A percentile compares a stretch with the other conserved stretches of the same genome.
These are phyloP conservation scores for Otatea glauca DNA, from an alignment of 176 grass and related monocot genomes.

Conservation along the genomic window DNA sequence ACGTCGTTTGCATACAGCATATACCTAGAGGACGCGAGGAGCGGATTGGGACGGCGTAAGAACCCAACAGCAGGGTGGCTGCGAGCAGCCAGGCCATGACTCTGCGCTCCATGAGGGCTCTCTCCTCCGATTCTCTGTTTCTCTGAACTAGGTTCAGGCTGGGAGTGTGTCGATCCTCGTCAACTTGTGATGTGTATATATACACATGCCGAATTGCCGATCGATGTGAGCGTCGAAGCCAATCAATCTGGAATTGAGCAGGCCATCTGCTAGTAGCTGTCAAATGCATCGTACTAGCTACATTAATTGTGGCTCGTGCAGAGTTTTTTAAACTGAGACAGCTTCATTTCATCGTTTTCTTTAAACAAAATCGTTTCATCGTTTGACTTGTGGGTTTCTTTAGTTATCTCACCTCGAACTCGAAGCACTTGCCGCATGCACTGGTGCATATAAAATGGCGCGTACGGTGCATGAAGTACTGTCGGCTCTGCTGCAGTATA, in stretches of 20 bases:
- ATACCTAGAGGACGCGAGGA: conserved; percentile 5
- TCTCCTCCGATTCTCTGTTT: too few relatives aligned
- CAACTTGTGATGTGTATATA: neutral
- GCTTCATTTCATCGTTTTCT: too few relatives aligned
- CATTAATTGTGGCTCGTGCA: conserved; percentile 9
- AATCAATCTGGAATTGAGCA: too few relatives aligned
- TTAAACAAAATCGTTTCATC: neutral
- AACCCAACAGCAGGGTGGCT: neutral
- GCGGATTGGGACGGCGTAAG: neutral
- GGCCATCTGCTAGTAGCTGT: too few relatives aligned
- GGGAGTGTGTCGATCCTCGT: neutral
- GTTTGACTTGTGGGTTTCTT: conserved; percentile 12
- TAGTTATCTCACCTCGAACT: neutral
- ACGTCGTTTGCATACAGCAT: neutral
- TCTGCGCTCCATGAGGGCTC: neutral
- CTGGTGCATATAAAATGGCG: too few relatives aligned
- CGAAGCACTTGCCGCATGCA: neutral
- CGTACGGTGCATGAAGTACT: neutral
- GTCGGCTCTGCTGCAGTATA: neutral
- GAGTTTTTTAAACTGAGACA: neutral
- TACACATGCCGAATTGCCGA: too few relatives aligned
- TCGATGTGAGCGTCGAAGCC: neutral
- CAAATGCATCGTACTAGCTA: too few relatives aligned
- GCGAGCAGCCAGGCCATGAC: neutral
- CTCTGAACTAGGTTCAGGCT: too few relatives aligned